Base-by-base conservation (phyloP, 352 stramenopile species). In the Globisporangium paroecandrum region DNA sequence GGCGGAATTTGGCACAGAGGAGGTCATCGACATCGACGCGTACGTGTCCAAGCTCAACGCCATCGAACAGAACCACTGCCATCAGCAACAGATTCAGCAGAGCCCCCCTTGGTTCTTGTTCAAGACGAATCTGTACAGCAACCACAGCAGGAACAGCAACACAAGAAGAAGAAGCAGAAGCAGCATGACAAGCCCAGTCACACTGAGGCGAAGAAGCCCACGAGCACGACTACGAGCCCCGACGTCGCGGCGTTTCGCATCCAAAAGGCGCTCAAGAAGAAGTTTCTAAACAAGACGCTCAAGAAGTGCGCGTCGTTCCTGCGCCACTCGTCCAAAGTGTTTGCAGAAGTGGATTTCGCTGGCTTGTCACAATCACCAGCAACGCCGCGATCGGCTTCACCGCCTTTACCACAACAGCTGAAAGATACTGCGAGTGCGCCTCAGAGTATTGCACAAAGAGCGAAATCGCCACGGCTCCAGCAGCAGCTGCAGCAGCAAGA, bases 211-310 rank as follows among this genome's bases (percentile, higher is more conserved):
- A 47, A 20, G 5, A 47, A 20, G 5, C 15, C 24, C 41, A n/a
- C 41, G 2, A 43, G 10, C 4, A 47, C 13, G 4, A 47, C 41
- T 5, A 34, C 24, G 10, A 62, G 38, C 4, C 36, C 25, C 0
- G 41, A 69, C 29, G 64, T 29, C 29, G 64, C 64, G 0, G 64
- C 64, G 9, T 41, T 32, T 41, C 43, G 32, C 55, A 69, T 69
- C 36, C 64, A 69, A 34, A 69, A 69, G 29, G 64, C 64, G 12
- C 64, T 69, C 36, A 69, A 69, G n/a, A 29, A 36, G n/a, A 63
- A 64, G 20, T 59, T 69, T 24, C n/a, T 69, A 4, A 62, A 66
- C 46, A 66, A 58, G 32, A 66, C 61, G 25, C 61, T 68, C 24
- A 69, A 63, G 57, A 64, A 69, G 41, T 69, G 64, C 64, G 24